A percentile compares a stretch with the other conserved stretches of the same genome.
Conservation (phyloP, 1,284 basidiomycete genomes). For the Omphalotus olearius region DNA sequence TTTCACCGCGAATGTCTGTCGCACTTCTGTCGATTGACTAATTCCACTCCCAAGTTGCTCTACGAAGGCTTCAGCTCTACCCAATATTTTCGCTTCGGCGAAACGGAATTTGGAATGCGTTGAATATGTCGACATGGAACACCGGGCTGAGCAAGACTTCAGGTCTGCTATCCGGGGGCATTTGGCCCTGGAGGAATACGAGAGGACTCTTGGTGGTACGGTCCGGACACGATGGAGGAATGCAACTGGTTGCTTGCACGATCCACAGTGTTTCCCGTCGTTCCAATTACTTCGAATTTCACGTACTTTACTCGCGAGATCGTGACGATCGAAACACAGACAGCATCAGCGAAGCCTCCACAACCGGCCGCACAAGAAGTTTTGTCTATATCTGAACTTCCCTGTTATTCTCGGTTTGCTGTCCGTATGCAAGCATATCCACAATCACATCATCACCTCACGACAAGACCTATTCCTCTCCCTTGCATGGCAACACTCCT, state of each 20-base stretch:
- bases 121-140: slow-evolving; percentile 15
- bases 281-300: not conserved
- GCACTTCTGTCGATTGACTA: no score
- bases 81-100: slow-evolving; percentile 7
- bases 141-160: slow-evolving; percentile 11
- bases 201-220: slow-evolving; percentile 11
- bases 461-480: slow-evolving; percentile 14
- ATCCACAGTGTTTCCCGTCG: not conserved
- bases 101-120: slow-evolving; percentile 11
- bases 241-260: slow-evolving; percentile 12
- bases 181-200: slow-evolving; percentile 8
- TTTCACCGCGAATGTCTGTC: no score
- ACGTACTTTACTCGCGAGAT: no score
- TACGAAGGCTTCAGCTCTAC: slow-evolving; percentile 9
- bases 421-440: no score
- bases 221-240: slow-evolving; percentile 15
- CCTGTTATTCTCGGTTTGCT: slow-evolving; percentile 5
- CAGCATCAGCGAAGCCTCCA: not conserved
- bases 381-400: slow-evolving; percentile 13
- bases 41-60: slow-evolving; percentile 7
- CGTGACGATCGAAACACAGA: no score
- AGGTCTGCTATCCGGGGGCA: slow-evolving; percentile 7
- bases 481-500: slow-evolving; percentile 11
- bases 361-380: slow-evolving; percentile 1
- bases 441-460: slow-evolving; percentile 1